Evolutionary conservation across 495 filamentous ascomycete genomes (phyloP).

Genomic region (Aspergillus biplanus): DNA sequence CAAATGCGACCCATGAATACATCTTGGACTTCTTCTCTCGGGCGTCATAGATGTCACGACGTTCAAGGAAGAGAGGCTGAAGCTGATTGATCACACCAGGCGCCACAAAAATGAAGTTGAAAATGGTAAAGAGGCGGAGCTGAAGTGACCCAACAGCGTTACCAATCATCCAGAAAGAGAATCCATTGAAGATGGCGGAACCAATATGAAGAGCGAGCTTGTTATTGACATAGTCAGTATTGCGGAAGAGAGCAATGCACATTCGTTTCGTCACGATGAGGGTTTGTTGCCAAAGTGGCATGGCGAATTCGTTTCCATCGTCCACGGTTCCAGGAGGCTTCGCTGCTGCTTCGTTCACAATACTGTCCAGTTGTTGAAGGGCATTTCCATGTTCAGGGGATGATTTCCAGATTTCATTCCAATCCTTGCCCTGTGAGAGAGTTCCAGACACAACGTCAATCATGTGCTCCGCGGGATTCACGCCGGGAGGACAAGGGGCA

Average conservation of each 20-base stretch:
- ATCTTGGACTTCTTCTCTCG: slow-evolving; percentile 58
- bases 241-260: slow-evolving; percentile 62
- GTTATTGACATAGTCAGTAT: slow-evolving; percentile 67
- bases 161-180: slow-evolving; percentile 49
- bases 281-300: slow-evolving; percentile 58
- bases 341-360: slow-evolving; percentile 48
- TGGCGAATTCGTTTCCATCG: slow-evolving; percentile 59
- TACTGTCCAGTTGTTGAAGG: slow-evolving; percentile 56
- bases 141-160: slow-evolving; percentile 36
- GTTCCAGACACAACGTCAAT: slow-evolving; percentile 71
- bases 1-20: slow-evolving; percentile 60
- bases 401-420: slow-evolving; percentile 67
- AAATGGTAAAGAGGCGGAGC: slow-evolving; percentile 50
- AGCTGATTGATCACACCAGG: slow-evolving; percentile 56
- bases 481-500: slow-evolving; percentile 69
- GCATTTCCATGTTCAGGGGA: slow-evolving; percentile 53
- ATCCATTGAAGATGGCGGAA: slow-evolving; percentile 48
- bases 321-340: slow-evolving; percentile 40
- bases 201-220: slow-evolving; percentile 54
- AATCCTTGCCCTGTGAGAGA: slow-evolving; percentile 50
- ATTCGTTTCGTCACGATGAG: slow-evolving; percentile 60
- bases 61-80: slow-evolving; percentile 59
- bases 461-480: slow-evolving; percentile 92
- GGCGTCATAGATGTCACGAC: slow-evolving; percentile 55
- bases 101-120: slow-evolving; percentile 57